A percentile compares a stretch with the other conserved stretches of the same genome.
phyloP scores from a whole-genome alignment of 768 basidiomycete species.

The Termitomyces sp. region DNA sequence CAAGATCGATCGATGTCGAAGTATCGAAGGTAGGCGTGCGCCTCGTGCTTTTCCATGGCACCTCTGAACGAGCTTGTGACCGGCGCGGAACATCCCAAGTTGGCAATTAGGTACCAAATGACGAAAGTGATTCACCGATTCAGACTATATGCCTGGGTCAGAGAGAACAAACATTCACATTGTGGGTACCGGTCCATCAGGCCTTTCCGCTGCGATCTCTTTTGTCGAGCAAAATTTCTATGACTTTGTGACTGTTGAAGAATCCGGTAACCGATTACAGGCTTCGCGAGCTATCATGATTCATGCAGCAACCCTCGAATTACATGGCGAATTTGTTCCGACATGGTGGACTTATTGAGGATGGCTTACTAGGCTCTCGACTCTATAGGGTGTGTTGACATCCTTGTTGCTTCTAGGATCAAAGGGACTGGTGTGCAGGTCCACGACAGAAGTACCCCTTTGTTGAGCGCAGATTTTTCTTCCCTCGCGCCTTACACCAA shows the following conservation, averaged over 20 bases:
- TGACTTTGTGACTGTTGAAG: constrained; percentile 40
- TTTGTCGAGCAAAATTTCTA: constrained; percentile 34
- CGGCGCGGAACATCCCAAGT: constrained; percentile 7
- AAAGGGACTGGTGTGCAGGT: constrained; percentile 21
- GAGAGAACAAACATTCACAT: constrained; percentile 35
- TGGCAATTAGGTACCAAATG: too few species aligned
- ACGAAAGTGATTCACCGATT: not conserved
- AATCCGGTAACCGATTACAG: constrained; percentile 20
- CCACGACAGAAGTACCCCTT: constrained; percentile 21
- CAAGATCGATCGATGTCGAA: not conserved
- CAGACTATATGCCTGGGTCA: constrained; percentile 8
- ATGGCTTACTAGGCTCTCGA: constrained; percentile 33
- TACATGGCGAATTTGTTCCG: constrained; percentile 11
- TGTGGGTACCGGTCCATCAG: constrained; percentile 45
- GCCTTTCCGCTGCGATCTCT: constrained; percentile 40
- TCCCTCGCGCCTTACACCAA: constrained; percentile 33
- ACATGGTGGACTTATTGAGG: not conserved
- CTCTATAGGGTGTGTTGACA: constrained; percentile 33
- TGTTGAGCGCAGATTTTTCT: constrained; percentile 25
- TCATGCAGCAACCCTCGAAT: constrained; percentile 51
- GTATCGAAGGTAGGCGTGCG: not conserved
- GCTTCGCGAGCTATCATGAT: constrained; percentile 39
- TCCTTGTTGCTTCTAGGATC: constrained; percentile 29
- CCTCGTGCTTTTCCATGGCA: not conserved
- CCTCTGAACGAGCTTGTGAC: constrained; percentile 12